These are phyloP conservation scores for Blastobotrys arbuscula DNA, from an alignment of 1,139 yeast genomes.

Conservation along the genomic window DNA sequence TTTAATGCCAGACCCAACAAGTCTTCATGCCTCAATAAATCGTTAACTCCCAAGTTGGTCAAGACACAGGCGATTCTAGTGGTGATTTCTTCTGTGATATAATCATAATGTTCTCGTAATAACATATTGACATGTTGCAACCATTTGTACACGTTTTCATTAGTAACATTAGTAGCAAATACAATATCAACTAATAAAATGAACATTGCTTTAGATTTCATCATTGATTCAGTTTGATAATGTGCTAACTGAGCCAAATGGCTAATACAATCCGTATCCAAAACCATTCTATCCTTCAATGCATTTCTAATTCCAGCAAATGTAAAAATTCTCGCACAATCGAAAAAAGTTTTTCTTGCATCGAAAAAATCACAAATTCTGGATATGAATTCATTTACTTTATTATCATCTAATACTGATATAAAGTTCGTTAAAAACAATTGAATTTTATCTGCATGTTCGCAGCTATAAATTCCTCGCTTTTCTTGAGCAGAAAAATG, in stretches of 20 bases:
- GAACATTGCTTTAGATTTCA: conserved; percentile 41
- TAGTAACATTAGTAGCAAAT: not conserved
- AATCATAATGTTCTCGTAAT: conserved; percentile 2
- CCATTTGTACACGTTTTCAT: conserved; percentile 2
- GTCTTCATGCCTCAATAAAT: not conserved
- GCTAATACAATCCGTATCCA: conserved; percentile 32
- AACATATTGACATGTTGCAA: conserved; percentile 12
- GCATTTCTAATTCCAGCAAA: conserved; percentile 55
- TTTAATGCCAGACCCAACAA: conserved; percentile 5
- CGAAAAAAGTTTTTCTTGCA: conserved; percentile 51
- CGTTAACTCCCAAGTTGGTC: not conserved
- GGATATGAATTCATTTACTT: conserved; percentile 29
- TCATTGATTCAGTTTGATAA: conserved; percentile 52
- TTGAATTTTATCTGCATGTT: conserved; percentile 51
- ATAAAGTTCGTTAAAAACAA: conserved; percentile 46
- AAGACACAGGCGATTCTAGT: not conserved
- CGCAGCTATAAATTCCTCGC: conserved; percentile 40
- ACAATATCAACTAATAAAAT: conserved; percentile 11
- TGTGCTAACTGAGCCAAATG: conserved; percentile 46
- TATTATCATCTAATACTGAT: conserved; percentile 33
- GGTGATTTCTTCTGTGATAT: conserved; percentile 1
- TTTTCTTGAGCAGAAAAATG: conserved; percentile 42
- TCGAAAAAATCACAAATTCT: conserved; percentile 45
- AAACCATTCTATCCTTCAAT: conserved; percentile 31
- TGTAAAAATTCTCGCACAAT: conserved; percentile 64